Base-by-base conservation (phyloP, 2,329 filamentous ascomycete genomes). In the Verticillium nonalfalfae region DNA sequence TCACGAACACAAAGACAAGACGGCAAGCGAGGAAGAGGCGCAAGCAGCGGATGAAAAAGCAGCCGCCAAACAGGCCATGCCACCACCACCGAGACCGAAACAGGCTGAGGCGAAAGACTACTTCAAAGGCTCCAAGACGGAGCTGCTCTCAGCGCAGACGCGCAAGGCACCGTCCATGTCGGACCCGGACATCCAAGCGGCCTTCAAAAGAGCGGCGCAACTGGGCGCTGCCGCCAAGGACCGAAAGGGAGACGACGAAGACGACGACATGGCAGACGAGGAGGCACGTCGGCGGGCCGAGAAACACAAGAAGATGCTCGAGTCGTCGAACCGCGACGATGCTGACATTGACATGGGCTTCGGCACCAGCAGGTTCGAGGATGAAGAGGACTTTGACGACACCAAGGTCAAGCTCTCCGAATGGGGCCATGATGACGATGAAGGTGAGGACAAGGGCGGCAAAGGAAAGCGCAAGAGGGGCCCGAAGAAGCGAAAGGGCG, bases 291-390 rank as follows among this genome's bases (percentile, higher is more conserved):
- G 85, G 1, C 85, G 87, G 64, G 84, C 89, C 64, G 87, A 87
- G 58, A 87, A 89, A 7, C 85, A 88, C 59, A 89, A 86, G 73
- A 89, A 85, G 66, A 90, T 97, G 79, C 79, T 97, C 6, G 80
- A 88, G 68, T 83, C 83, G 63, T 85, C 87, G 60, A 89, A 90
- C 67, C 85, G 93, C 57, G 94, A 98, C 72, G 86, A 93, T 57
- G 88, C 94, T 61, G 94, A 99, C 75, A 84, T 99, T 76, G 95
- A 99, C 70, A 85, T 98, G 81, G 94, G 93, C 63, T 98, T 99
- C 70, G 95, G 95, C 38, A 91, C 88, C 21, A 95, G 90, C 70
- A 84, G 94, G 34, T 89, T 91, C 69, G 93, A 91, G 60, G 95
- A 97, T 69, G 93, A 93, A 58, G 93, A 93, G 63, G 93, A 96